Evolutionary conservation across 2,329 filamentous ascomycete genomes (phyloP).

Genomic region (Daldinia sp.): DNA sequence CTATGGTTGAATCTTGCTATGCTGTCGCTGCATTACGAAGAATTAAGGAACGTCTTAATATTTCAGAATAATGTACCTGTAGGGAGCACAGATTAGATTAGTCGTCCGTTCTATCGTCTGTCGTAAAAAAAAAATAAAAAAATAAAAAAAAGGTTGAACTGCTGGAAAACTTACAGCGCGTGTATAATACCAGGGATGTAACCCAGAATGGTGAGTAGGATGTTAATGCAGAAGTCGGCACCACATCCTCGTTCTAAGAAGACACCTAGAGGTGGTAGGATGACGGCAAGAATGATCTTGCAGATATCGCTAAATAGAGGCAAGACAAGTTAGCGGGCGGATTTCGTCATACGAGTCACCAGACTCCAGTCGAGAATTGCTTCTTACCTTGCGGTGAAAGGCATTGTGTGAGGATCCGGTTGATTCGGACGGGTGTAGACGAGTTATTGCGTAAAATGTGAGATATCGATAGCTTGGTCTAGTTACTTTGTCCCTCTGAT

Average conservation of each 20-base stretch:
- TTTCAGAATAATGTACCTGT: slow-evolving; percentile 78
- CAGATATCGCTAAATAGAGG: slow-evolving; percentile 58
- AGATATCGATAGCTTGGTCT: background rate
- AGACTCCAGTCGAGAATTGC: background rate
- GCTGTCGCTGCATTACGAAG: slow-evolving; percentile 20
- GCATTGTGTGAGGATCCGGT: slow-evolving; percentile 50
- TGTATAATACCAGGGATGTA: slow-evolving; percentile 80
- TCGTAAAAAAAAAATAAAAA: background rate
- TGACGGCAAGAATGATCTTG: slow-evolving; percentile 78
- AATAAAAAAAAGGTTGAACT: background rate
- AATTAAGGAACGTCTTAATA: slow-evolving; percentile 59
- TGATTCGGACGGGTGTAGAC: background rate
- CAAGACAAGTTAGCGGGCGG: background rate
- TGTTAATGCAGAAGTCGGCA: slow-evolving; percentile 81
- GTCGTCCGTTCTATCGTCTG: background rate
- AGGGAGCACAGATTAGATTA: slow-evolving; percentile 13
- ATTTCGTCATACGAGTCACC: slow-evolving; percentile 4
- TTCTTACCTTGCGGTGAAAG: slow-evolving; percentile 67
- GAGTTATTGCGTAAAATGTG: background rate
- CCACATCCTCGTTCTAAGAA: slow-evolving; percentile 84
- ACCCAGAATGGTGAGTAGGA: slow-evolving; percentile 75
- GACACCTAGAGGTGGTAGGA: slow-evolving; percentile 81
- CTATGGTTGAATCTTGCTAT: slow-evolving; percentile 23
- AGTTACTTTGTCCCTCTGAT: background rate
- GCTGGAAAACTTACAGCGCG: slow-evolving; percentile 70